Evolutionary conservation across 2,329 filamentous ascomycete genomes (phyloP), one percentile per base, ranked within the genome.

Genomic region (Phyllosticta citriasiana): DNA sequence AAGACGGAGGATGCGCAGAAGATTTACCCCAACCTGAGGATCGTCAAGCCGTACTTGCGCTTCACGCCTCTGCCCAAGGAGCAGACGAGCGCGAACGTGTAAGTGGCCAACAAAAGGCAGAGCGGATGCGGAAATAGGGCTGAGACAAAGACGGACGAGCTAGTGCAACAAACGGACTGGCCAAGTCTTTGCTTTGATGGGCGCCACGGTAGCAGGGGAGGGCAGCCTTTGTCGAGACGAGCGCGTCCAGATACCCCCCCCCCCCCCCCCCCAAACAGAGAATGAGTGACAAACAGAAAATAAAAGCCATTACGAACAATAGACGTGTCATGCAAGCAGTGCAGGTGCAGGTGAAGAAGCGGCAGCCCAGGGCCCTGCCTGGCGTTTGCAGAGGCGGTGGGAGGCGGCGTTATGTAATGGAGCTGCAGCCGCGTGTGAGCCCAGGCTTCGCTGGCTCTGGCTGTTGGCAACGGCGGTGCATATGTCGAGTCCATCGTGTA

Each of bases 1-100:
- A 88, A 84, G 74, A 91, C 90, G 65, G 88, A 89, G 75, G 87
- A 94, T 78, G 92, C 91, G 72, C 87, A 87, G 82, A 85, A 88
- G 78, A 86, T 96, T 72, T 96, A 96, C 82, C 89, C 89, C 65
- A 82, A 93, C 62, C 77, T 86, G 40, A 76, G 78, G 67, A 81
- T 83, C 73, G 76, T 85, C 57, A 85, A 84, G 78, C 82, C 82
- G 69, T 85, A 92, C 77, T 80, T 92, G 72, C 82, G 88, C 73
- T 91, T 87, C 76, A 90, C 60, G 6, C 81, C 82, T 64, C 76
- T 84, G 58, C 78, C 88, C 53, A 75, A 75, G 25, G 76, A 80
- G 66, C 78, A 80, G 62, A 73, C 77, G 52, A 57, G 57, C 58
- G 58, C 61, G 47, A 63, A 63, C 57, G 58, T 61, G 47, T 63